Evolutionary conservation across 805 yeast genomes (phyloP).

Genomic region (Barnettozyma pratensis): DNA sequence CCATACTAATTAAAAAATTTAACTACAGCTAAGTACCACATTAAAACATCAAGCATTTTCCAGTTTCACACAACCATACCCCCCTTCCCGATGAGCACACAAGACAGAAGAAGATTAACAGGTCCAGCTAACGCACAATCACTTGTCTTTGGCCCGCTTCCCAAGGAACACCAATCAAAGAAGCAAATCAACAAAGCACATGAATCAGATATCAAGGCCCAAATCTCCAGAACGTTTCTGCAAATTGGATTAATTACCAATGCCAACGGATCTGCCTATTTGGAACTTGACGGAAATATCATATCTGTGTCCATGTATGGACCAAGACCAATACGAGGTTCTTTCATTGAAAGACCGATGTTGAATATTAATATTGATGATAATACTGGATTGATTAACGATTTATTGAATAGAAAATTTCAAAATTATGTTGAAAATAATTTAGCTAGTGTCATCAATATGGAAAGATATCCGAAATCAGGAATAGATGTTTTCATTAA

Average conservation of each 20-base stretch:
- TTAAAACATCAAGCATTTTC: no score
- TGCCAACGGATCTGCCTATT: slow-evolving; percentile 77
- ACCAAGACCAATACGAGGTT: slow-evolving; percentile 79
- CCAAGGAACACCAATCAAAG: slow-evolving; percentile 10
- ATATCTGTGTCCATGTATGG: slow-evolving; percentile 74
- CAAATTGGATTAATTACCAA: slow-evolving; percentile 62
- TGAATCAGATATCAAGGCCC: slow-evolving; percentile 27
- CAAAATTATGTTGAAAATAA: slow-evolving; percentile 35
- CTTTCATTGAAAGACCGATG: slow-evolving; percentile 62
- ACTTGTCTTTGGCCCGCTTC: slow-evolving; percentile 33
- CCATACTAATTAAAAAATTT: no score
- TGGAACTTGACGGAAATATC: slow-evolving; percentile 49
- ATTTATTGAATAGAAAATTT: slow-evolving; percentile 39
- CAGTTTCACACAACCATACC: no score
- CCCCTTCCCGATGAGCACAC: slow-evolving; percentile 4
- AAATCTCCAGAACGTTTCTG: slow-evolving; percentile 39
- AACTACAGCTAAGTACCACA: no score
- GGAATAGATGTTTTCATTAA: slow-evolving; percentile 75
- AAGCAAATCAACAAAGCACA: slow-evolving; percentile 10
- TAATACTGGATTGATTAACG: slow-evolving; percentile 24
- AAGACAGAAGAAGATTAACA: slow-evolving; percentile 78
- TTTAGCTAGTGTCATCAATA: slow-evolving; percentile 33
- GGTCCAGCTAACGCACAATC: slow-evolving; percentile 73
- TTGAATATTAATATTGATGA: slow-evolving; percentile 48
- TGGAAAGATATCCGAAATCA: slow-evolving; percentile 83